Conservation (phyloP, 1,284 basidiomycete species). For the Leccinum pachyderme region DNA sequence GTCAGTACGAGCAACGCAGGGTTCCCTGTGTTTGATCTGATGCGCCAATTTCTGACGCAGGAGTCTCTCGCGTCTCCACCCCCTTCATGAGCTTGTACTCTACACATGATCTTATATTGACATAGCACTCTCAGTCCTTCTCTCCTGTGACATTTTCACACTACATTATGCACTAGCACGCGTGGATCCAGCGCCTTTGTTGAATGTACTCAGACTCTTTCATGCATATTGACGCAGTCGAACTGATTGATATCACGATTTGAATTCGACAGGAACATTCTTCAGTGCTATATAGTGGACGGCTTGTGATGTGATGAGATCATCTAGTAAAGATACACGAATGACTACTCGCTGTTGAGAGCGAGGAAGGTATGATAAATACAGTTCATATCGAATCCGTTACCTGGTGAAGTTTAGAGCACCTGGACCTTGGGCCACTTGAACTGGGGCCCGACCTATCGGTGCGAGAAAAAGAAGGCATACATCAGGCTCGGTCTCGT, state of each 20-base stretch:
- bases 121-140: constrained; percentile 16
- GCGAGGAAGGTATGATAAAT: constrained; percentile 27
- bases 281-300: constrained; percentile 23
- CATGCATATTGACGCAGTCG: constrained; percentile 1
- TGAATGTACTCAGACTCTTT: constrained; percentile 16
- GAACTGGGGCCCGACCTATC: constrained; percentile 73
- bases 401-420: constrained; percentile 39
- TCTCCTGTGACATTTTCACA: constrained; percentile 8
- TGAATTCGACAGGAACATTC: constrained; percentile 1
- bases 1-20: constrained; percentile 34
- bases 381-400: not conserved
- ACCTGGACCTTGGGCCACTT: constrained; percentile 76
- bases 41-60: constrained; percentile 37
- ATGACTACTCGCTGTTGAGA: constrained; percentile 42
- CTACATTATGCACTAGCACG: constrained; percentile 26
- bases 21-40: constrained; percentile 29
- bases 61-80: constrained; percentile 63
- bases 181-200: constrained; percentile 14
- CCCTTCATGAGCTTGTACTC: constrained; percentile 41
- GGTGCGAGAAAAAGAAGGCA: not conserved
- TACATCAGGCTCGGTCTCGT: not conserved
- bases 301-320: constrained; percentile 12
- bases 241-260: constrained; percentile 26
- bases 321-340: constrained; percentile 28
- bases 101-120: constrained; percentile 20